Percentiles rank a stretch among this genome's conserved stretches.
phyloP scores from a whole-genome alignment of 257 asterid genomes.

The Ballota nigra region DNA sequence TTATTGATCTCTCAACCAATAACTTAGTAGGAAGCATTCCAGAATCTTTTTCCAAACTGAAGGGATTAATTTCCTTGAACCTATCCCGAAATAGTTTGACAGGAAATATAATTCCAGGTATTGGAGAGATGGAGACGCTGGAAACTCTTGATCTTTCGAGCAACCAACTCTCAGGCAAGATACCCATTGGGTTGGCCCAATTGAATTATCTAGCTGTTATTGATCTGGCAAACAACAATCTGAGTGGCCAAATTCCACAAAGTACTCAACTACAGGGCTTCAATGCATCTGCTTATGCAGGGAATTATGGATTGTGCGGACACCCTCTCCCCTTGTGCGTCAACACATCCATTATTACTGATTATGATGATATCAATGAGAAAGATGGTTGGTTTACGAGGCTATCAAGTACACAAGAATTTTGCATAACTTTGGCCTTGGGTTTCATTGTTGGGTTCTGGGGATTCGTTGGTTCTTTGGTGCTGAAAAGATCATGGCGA shows the following conservation, averaged over 20 bases:
- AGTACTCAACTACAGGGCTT: slow-evolving; percentile 34
- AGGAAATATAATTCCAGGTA: slow-evolving; percentile 22
- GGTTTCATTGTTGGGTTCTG: slow-evolving; percentile 36
- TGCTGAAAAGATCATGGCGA: slow-evolving; percentile 27
- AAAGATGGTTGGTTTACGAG: not conserved
- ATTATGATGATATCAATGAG: not conserved
- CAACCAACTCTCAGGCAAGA: slow-evolving; percentile 33
- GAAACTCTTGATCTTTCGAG: slow-evolving; percentile 37
- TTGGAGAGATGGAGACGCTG: slow-evolving; percentile 31
- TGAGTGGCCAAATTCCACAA: slow-evolving; percentile 30
- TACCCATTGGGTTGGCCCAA: slow-evolving; percentile 22
- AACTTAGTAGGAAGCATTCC: not conserved
- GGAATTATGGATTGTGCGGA: slow-evolving; percentile 32
- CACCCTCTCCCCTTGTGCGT: slow-evolving; percentile 21
- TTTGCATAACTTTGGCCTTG: slow-evolving; percentile 5
- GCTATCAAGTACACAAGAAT: not conserved
- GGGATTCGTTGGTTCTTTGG: slow-evolving; percentile 29
- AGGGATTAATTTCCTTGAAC: slow-evolving; percentile 25
- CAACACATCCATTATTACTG: not conserved
- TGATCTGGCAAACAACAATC: slow-evolving; percentile 34
- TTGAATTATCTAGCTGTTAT: slow-evolving; percentile 22
- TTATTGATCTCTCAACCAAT: slow-evolving; percentile 31
- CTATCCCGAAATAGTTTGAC: slow-evolving; percentile 33
- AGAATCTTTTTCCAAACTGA: slow-evolving; percentile 5
- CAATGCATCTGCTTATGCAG: slow-evolving; percentile 25